Percentiles rank a stretch among this genome's conserved stretches.
Evolutionary conservation across 257 asterid species (phyloP).

Genomic region (Agastache rugosa): DNA sequence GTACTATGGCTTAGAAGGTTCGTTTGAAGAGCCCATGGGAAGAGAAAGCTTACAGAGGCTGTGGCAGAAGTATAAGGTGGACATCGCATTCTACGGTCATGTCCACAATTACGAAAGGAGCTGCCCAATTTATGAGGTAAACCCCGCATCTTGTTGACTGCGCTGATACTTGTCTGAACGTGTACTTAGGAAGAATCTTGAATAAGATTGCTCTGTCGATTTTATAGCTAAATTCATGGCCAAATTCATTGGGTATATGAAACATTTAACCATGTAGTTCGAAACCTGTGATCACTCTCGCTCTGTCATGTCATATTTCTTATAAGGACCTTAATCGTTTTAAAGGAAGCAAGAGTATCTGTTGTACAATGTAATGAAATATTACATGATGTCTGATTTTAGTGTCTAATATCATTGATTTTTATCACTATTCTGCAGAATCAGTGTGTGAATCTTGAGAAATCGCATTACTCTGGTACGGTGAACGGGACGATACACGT

Average conservation of each 20-base stretch:
- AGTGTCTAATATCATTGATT: not conserved
- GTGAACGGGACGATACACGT: slow-evolving; percentile 82
- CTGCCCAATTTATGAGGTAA: slow-evolving; percentile 66
- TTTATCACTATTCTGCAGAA: slow-evolving; percentile 44
- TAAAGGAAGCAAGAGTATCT: no score
- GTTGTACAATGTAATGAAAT: no score
- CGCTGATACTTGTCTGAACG: not conserved
- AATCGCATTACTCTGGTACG: slow-evolving; percentile 56
- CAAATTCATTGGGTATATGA: not conserved
- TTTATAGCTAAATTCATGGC: not conserved
- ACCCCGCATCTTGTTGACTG: not conserved
- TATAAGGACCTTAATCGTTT: not conserved
- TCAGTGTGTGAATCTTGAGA: slow-evolving; percentile 59
- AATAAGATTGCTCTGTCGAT: not conserved
- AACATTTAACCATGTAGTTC: not conserved
- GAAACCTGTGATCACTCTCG: not conserved
- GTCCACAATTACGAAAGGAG: slow-evolving; percentile 66
- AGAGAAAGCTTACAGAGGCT: slow-evolving; percentile 67
- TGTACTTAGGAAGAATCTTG: no score
- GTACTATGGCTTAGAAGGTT: slow-evolving; percentile 57
- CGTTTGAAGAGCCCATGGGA: slow-evolving; percentile 72
- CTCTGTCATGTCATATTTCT: no score
- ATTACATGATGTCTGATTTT: no score
- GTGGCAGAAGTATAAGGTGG: slow-evolving; percentile 72
- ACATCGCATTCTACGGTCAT: slow-evolving; percentile 65